Conservation (phyloP, 768 basidiomycete species). For the Daedaleopsis sinensis region DNA sequence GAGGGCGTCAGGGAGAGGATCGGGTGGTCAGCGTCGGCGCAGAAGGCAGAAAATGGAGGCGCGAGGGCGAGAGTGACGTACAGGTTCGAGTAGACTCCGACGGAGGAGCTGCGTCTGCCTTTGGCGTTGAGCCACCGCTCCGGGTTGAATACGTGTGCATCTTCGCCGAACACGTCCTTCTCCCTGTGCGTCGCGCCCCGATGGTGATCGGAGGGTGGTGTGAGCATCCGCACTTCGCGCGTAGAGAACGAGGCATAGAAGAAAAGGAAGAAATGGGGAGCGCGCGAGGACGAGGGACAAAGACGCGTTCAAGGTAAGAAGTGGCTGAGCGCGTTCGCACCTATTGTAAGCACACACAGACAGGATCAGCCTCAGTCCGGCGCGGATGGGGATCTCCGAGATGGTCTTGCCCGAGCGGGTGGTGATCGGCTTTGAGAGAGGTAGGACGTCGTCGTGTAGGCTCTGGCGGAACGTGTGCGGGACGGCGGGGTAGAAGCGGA, state of each 20-base stretch:
- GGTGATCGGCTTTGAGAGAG: slow-evolving; percentile 56
- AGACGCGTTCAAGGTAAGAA: too few species aligned
- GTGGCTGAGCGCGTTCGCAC: slow-evolving; percentile 29
- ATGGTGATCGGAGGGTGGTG: too few species aligned
- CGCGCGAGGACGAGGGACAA: too few species aligned
- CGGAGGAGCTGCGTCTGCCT: slow-evolving; percentile 40
- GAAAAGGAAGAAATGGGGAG: not conserved
- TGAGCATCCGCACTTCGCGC: too few species aligned
- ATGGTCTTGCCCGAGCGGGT: slow-evolving; percentile 48
- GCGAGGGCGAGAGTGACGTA: slow-evolving; percentile 29
- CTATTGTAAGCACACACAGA: slow-evolving; percentile 61
- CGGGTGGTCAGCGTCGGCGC: not conserved
- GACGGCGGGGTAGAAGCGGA: slow-evolving; percentile 56
- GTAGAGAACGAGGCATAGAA: not conserved
- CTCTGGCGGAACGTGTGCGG: slow-evolving; percentile 58
- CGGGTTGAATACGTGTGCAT: slow-evolving; percentile 34
- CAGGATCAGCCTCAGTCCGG: slow-evolving; percentile 52
- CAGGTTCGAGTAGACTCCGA: slow-evolving; percentile 53
- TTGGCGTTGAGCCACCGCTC: slow-evolving; percentile 30
- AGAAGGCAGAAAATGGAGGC: not conserved
- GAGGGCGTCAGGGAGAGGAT: not conserved
- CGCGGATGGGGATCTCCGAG: slow-evolving; percentile 48
- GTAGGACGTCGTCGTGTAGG: slow-evolving; percentile 55
- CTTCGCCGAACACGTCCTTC: slow-evolving; percentile 33
- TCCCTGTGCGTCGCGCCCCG: slow-evolving; percentile 20